Conservation (phyloP, 495 filamentous ascomycete genomes). For the Podospora anserina region DNA sequence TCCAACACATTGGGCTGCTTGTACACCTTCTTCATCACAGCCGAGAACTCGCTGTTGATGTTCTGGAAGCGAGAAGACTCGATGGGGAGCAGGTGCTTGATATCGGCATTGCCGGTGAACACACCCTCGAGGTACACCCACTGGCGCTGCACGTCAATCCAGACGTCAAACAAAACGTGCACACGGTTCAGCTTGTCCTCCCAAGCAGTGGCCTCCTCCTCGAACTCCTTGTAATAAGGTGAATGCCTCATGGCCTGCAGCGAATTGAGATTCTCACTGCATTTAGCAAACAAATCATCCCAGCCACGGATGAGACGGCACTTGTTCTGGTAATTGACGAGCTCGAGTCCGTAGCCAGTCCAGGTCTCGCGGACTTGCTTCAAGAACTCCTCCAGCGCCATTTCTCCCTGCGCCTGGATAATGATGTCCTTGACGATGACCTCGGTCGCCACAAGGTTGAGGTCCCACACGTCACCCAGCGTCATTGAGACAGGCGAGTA, state of each 20-base stretch:
- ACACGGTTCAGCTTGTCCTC: slow-evolving; percentile 97
- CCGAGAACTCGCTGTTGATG: slow-evolving; percentile 97
- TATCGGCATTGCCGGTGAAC: slow-evolving; percentile 96
- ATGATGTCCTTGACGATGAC: slow-evolving; percentile 86
- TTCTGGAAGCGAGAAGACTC: slow-evolving; percentile 96
- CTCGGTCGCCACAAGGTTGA: slow-evolving; percentile 84
- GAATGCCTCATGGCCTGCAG: slow-evolving; percentile 98
- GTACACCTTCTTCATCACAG: slow-evolving; percentile 97
- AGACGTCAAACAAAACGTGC: slow-evolving; percentile 96
- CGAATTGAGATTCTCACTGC: slow-evolving; percentile 95
- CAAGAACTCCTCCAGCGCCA: slow-evolving; percentile 97
- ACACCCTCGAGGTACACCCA: slow-evolving; percentile 99
- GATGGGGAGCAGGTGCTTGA: slow-evolving; percentile 94
- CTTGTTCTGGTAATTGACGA: slow-evolving; percentile 96
- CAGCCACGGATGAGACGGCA: slow-evolving; percentile 95
- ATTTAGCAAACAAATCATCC: slow-evolving; percentile 97
- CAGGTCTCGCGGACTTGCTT: slow-evolving; percentile 95
- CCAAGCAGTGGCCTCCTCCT: slow-evolving; percentile 93
- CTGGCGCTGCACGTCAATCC: slow-evolving; percentile 99
- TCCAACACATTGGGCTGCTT: slow-evolving; percentile 92
- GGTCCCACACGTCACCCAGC: slow-evolving; percentile 95
- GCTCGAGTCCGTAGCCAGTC: slow-evolving; percentile 88
- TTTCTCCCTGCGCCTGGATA: slow-evolving; percentile 92
- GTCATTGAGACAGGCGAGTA: slow-evolving; percentile 92
- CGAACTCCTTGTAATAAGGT: slow-evolving; percentile 97